Conservation (phyloP, 345 rosid species). For the Citrus mangshanensis region DNA sequence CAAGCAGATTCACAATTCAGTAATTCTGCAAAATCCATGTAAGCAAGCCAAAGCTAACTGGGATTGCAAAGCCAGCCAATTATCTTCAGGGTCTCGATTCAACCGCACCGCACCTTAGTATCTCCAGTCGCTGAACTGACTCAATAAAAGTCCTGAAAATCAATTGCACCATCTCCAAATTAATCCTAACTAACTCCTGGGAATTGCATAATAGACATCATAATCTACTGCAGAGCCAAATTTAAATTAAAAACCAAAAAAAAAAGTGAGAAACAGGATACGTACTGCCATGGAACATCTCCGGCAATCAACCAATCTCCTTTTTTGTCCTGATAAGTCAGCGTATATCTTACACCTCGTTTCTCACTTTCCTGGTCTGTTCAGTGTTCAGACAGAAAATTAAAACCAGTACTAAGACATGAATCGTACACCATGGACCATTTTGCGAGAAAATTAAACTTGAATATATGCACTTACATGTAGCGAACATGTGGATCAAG, state of each 20-base stretch:
- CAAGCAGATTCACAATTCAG: no score
- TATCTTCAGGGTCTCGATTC: background rate
- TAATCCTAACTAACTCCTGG: background rate
- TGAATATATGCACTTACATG: conserved; percentile 24
- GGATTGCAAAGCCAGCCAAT: background rate
- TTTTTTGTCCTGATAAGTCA: conserved; percentile 56
- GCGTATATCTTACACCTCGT: conserved; percentile 25
- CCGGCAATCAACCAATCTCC: conserved; percentile 64
- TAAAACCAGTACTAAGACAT: background rate
- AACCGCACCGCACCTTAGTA: conserved; percentile 25
- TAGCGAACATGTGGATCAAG: conserved; percentile 48
- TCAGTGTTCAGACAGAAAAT: background rate
- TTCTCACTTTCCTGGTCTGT: conserved; percentile 28
- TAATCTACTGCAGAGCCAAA: no score
- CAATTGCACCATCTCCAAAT: background rate
- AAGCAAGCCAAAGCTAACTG: background rate
- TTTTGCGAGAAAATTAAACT: background rate
- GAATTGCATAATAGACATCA: background rate
- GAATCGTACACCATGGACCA: background rate
- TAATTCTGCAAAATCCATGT: background rate
- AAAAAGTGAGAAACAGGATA: background rate
- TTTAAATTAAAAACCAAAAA: no score
- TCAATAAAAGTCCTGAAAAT: conserved; percentile 42
- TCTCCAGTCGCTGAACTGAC: conserved; percentile 46
- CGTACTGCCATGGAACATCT: conserved; percentile 74